These are phyloP conservation scores for Botrytis pseudocinerea DNA, from an alignment of 2,329 filamentous ascomycete genomes.

Conservation along the genomic window DNA sequence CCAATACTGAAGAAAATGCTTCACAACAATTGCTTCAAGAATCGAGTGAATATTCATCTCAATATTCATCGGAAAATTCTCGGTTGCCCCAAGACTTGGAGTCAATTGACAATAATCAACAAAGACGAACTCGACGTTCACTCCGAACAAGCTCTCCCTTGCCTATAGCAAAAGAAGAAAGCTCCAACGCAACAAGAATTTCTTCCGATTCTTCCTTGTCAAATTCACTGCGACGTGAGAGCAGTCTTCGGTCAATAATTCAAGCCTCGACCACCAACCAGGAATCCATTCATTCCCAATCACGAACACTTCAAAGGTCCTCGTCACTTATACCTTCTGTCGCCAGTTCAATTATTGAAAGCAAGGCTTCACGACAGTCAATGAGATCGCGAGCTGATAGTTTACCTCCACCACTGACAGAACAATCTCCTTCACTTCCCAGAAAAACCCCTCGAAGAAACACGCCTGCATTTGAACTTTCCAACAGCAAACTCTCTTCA, in stretches of 20 bases:
- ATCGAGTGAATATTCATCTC: slow-evolving; percentile 21
- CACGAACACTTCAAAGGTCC: background rate
- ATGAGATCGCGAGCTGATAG: slow-evolving; percentile 12
- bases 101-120: slow-evolving; percentile 1
- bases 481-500: slow-evolving; percentile 8
- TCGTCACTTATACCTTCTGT: slow-evolving; percentile 2
- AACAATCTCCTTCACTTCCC: background rate
- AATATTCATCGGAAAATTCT: slow-evolving; percentile 19
- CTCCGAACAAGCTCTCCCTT: background rate
- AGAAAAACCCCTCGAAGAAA: slow-evolving; percentile 17
- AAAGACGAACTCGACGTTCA: slow-evolving; percentile 6
- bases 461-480: background rate
- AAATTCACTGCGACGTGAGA: slow-evolving; percentile 3
- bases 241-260: slow-evolving; percentile 8
- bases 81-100: slow-evolving; percentile 7
- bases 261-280: slow-evolving; percentile 8
- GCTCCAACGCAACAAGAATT: background rate
- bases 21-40: slow-evolving; percentile 23
- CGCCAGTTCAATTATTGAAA: background rate
- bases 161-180: background rate
- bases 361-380: slow-evolving; percentile 12
- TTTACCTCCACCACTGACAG: slow-evolving; percentile 2
- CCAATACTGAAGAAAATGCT: slow-evolving; percentile 12
- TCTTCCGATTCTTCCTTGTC: background rate
- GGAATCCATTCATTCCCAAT: background rate